A percentile compares a stretch with the other conserved stretches of the same genome.
Conservation (phyloP, 2,329 filamentous ascomycete species). For the Ramichloridium luteum region DNA sequence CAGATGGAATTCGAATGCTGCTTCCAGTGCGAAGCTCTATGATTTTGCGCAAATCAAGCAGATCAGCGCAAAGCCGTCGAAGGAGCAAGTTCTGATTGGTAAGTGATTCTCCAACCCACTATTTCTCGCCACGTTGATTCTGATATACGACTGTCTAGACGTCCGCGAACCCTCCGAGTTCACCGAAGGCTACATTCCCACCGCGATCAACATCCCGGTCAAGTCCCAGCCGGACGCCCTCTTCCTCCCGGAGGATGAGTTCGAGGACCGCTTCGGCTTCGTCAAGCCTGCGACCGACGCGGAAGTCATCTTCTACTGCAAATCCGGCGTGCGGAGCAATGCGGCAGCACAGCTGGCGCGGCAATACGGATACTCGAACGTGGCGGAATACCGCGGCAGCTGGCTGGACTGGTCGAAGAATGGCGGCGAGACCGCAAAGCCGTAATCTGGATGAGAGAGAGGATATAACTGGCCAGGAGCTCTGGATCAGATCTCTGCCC, state of each 20-base stretch:
- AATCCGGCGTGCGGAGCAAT: constrained; percentile 70
- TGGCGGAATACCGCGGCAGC: constrained; percentile 62
- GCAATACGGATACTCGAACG: constrained; percentile 60
- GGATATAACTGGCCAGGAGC: too few relatives aligned
- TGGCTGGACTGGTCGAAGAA: constrained; percentile 73
- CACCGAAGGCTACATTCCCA: constrained; percentile 58
- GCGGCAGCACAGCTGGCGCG: constrained; percentile 66
- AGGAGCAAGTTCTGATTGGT: constrained; percentile 22
- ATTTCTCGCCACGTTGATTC: neutral
- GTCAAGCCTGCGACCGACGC: constrained; percentile 47
- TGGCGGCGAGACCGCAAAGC: constrained; percentile 46
- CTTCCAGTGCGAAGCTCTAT: constrained; percentile 26
- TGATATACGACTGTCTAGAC: constrained; percentile 32
- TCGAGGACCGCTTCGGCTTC: constrained; percentile 71
- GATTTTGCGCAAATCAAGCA: constrained; percentile 30
- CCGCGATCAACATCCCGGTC: constrained; percentile 71
- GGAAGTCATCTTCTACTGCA: constrained; percentile 77
- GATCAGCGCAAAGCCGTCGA: constrained; percentile 24
- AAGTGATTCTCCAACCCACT: constrained; percentile 2
- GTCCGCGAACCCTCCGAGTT: constrained; percentile 63
- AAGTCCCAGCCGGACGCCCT: constrained; percentile 65
- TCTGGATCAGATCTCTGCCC: too few relatives aligned
- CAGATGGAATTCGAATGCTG: constrained; percentile 28
- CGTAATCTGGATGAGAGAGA: too few relatives aligned
- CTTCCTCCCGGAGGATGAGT: constrained; percentile 64